Percentiles rank a stretch among this genome's conserved stretches.
phyloP scores from a whole-genome alignment of 768 basidiomycete species.

The Termitomyces sp. region DNA sequence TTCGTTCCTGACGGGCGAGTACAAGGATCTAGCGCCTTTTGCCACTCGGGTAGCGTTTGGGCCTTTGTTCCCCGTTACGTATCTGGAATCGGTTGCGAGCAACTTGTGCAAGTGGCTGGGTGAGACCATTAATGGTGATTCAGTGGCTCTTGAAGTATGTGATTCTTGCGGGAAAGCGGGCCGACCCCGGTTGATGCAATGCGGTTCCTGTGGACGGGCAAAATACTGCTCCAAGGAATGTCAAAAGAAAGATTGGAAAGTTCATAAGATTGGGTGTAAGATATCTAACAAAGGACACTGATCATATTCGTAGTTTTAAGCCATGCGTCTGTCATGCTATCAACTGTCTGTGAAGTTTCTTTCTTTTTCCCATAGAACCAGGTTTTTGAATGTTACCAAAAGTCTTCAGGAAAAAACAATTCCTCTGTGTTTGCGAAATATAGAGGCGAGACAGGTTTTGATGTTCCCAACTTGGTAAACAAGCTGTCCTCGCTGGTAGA shows the following conservation, averaged over 20 bases:
- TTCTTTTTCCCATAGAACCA: too few species aligned
- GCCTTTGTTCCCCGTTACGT: constrained; percentile 49
- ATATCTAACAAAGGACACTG: background rate
- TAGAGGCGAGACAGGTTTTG: too few species aligned
- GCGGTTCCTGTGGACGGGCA: constrained; percentile 22
- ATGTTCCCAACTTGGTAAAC: too few species aligned
- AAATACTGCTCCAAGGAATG: constrained; percentile 30
- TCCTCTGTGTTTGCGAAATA: too few species aligned
- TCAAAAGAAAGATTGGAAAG: constrained; percentile 31
- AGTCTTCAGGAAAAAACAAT: too few species aligned
- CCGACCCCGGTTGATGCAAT: constrained; percentile 19
- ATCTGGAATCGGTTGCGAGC: constrained; percentile 31
- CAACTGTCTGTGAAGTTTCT: too few species aligned
- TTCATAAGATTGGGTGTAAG: constrained; percentile 13
- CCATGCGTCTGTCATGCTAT: too few species aligned
- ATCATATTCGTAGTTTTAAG: background rate
- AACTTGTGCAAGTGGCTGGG: background rate
- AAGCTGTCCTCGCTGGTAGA: too few species aligned
- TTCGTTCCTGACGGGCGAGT: constrained; percentile 26
- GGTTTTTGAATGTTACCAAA: too few species aligned
- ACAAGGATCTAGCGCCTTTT: constrained; percentile 35
- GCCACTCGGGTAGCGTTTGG: constrained; percentile 45
- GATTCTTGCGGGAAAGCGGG: constrained; percentile 23
- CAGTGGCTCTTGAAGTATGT: constrained; percentile 10
- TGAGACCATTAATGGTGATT: background rate